Conservation (phyloP, 805 yeast genomes). For the Cyberlindnera mycetangii region DNA sequence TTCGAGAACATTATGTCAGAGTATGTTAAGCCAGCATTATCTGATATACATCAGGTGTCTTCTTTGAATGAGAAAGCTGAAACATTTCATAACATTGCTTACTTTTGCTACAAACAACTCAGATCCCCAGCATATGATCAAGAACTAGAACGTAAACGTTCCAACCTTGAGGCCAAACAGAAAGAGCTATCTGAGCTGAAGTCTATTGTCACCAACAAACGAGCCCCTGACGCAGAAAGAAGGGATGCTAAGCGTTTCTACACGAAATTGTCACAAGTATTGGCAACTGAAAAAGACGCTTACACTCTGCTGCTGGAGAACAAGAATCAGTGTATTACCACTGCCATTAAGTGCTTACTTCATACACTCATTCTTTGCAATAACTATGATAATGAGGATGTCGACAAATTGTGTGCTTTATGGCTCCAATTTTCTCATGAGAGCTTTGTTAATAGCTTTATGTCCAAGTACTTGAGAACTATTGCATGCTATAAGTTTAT, state of each 20-base stretch:
- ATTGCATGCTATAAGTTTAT: slow-evolving; percentile 63
- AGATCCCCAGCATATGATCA: slow-evolving; percentile 42
- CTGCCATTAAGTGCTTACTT: slow-evolving; percentile 60
- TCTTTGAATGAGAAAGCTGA: slow-evolving; percentile 35
- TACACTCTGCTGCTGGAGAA: slow-evolving; percentile 37
- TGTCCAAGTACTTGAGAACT: slow-evolving; percentile 35
- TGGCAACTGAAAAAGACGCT: slow-evolving; percentile 47
- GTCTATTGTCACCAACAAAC: slow-evolving; percentile 37
- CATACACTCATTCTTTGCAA: slow-evolving; percentile 46
- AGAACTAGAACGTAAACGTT: slow-evolving; percentile 40
- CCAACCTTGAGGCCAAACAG: slow-evolving; percentile 39
- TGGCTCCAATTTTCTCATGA: slow-evolving; percentile 68
- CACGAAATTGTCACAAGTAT: slow-evolving; percentile 45
- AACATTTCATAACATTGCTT: slow-evolving; percentile 60
- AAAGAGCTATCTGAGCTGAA: slow-evolving; percentile 50
- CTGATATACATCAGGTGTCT: slow-evolving; percentile 13
- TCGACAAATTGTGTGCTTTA: slow-evolving; percentile 76
- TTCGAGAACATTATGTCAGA: slow-evolving; percentile 53
- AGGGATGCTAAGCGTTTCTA: slow-evolving; percentile 52
- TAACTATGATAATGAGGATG: slow-evolving; percentile 47
- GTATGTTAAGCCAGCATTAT: slow-evolving; percentile 45
- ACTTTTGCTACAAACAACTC: slow-evolving; percentile 68
- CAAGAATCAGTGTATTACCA: slow-evolving; percentile 42
- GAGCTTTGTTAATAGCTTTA: slow-evolving; percentile 40
- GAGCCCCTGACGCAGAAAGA: slow-evolving; percentile 44